These are phyloP conservation scores for Penicillium tannophilum DNA, from an alignment of 495 filamentous ascomycete genomes.

Conservation along the genomic window DNA sequence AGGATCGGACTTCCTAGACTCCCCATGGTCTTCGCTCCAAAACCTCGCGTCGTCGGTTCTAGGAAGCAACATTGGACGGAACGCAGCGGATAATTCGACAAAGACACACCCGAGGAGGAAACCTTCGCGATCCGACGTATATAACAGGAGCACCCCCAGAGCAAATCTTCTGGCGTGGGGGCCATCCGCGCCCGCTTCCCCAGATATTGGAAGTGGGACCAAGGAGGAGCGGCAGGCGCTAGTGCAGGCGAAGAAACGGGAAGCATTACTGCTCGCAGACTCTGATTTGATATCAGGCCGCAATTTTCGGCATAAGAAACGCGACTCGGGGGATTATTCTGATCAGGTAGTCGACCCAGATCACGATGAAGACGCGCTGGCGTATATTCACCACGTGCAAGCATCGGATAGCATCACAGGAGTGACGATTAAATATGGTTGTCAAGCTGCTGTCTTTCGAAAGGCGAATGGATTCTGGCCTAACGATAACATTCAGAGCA, in stretches of 20 bases:
- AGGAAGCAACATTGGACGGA: conserved; percentile 46
- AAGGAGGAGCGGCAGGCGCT: conserved; percentile 58
- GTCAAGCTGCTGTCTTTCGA: conserved; percentile 72
- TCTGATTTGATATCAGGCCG: conserved; percentile 47
- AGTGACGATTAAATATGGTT: conserved; percentile 86
- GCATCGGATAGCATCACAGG: conserved; percentile 84
- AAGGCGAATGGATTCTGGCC: conserved; percentile 95
- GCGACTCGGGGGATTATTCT: conserved; percentile 57
- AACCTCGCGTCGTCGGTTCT: conserved; percentile 55
- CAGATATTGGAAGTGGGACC: conserved; percentile 54
- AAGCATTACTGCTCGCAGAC: conserved; percentile 59
- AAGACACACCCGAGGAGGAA: conserved; percentile 42
- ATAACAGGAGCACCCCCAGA: conserved; percentile 41
- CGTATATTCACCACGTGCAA: conserved; percentile 87
- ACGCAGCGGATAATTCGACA: conserved; percentile 32
- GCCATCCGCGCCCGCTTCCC: conserved; percentile 44
- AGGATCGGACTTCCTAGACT: conserved; percentile 49
- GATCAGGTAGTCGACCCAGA: conserved; percentile 44
- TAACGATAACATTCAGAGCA: conserved; percentile 81
- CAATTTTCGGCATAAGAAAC: conserved; percentile 56
- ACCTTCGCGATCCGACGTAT: conserved; percentile 46
- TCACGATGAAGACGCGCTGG: conserved; percentile 71
- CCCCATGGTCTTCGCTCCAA: conserved; percentile 57
- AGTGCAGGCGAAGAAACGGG: conserved; percentile 63
- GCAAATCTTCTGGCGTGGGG: conserved; percentile 55